Conservation (phyloP, 257 asterid genomes). For the Penstemon barbatus region DNA sequence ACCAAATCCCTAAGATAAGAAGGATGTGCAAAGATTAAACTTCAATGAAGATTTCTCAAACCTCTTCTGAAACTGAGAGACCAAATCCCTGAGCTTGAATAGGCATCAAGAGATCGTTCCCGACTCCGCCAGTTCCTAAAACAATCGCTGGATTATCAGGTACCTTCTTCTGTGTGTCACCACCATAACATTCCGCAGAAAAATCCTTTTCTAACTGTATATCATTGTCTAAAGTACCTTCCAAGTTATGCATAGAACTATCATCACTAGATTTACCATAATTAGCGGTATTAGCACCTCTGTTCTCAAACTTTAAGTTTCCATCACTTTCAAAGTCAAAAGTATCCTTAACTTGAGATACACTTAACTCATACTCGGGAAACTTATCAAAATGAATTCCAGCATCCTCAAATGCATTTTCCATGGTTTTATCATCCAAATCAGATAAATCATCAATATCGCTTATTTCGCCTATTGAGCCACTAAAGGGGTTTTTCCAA, state of each 20-base stretch:
- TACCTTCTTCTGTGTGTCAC: constrained; percentile 32
- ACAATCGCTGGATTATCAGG: constrained; percentile 25
- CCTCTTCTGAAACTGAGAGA: constrained; percentile 43
- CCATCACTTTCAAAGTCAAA: constrained; percentile 45
- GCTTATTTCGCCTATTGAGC: constrained; percentile 26
- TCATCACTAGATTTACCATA: constrained; percentile 31
- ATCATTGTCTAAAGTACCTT: constrained; percentile 30
- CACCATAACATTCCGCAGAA: constrained; percentile 26
- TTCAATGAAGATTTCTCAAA: constrained; percentile 25
- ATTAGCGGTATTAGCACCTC: constrained; percentile 31
- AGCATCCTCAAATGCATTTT: constrained; percentile 63
- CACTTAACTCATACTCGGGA: constrained; percentile 34
- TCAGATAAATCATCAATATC: constrained; percentile 53
- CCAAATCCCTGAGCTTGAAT: constrained; percentile 30
- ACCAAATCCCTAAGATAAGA: too few species aligned
- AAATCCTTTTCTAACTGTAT: constrained; percentile 29
- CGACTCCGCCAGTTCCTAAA: constrained; percentile 32
- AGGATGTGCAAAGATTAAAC: constrained; percentile 6
- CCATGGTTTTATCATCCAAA: constrained; percentile 67
- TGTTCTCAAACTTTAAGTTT: constrained; percentile 29
- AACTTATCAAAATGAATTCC: constrained; percentile 42
- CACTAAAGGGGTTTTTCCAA: constrained; percentile 34
- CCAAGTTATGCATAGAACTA: constrained; percentile 17
- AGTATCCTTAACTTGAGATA: constrained; percentile 63
- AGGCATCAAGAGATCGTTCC: constrained; percentile 28